These are phyloP conservation scores for Rhodotorula sp. DNA, from an alignment of 1,284 basidiomycete species.

Conservation along the genomic window DNA sequence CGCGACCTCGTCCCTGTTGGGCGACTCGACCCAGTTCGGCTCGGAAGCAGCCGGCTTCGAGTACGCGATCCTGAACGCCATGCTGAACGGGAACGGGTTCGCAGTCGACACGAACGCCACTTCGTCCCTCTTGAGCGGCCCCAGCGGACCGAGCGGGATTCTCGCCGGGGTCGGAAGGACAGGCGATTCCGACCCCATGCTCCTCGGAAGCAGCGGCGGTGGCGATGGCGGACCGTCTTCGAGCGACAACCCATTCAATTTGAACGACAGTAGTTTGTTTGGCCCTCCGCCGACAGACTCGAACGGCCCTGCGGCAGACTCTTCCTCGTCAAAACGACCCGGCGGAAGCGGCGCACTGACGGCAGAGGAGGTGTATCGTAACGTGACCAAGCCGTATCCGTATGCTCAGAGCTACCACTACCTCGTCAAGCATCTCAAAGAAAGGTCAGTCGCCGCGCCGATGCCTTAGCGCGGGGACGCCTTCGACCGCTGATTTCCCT, in stretches of 20 bases:
- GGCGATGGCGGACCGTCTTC: background rate
- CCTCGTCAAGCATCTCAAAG: conserved; percentile 84
- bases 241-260: background rate
- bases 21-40: conserved; percentile 57
- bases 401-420: conserved; percentile 93
- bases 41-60: conserved; percentile 86
- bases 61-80: conserved; percentile 86
- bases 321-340: background rate
- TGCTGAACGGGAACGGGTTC: conserved; percentile 65
- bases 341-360: conserved; percentile 22
- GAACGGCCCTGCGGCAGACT: background rate
- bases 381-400: conserved; percentile 69
- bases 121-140: conserved; percentile 2
- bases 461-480: too few relatives aligned
- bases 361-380: conserved; percentile 65
- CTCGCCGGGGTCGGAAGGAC: background rate
- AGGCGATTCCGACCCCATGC: conserved; percentile 8
- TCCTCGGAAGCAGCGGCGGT: conserved; percentile 3
- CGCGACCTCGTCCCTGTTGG: background rate
- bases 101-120: conserved; percentile 28
- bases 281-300: background rate
- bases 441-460: conserved; percentile 58
- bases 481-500: background rate
- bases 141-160: background rate
- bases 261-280: background rate